A percentile compares a stretch with the other conserved stretches of the same genome.
Evolutionary conservation across 2,329 filamentous ascomycete species (phyloP).

Genomic region (Escovopsis sp.): DNA sequence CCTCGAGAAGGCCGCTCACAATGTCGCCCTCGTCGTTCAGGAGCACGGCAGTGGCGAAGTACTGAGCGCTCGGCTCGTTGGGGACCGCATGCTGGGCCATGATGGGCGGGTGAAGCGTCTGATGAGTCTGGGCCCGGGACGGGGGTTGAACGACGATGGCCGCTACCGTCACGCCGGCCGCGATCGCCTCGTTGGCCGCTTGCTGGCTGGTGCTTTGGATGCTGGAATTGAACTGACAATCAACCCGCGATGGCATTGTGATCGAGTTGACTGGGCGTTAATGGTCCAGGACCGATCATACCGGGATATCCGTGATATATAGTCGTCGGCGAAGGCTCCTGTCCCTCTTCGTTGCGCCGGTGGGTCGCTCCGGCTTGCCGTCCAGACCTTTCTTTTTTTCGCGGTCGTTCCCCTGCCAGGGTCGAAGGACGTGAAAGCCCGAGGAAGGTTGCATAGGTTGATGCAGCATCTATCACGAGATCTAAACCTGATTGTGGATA

Average conservation of each 20-base stretch:
- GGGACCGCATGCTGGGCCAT: conserved; percentile 8
- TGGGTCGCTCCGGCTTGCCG: background rate
- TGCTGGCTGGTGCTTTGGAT: background rate
- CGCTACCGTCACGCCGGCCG: conserved; percentile 2
- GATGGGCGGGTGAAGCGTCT: conserved; percentile 11
- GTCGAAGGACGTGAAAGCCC: background rate
- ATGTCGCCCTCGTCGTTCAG: conserved; percentile 8
- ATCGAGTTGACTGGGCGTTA: conserved; percentile 2
- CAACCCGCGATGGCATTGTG: background rate
- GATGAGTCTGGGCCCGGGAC: conserved; percentile 5
- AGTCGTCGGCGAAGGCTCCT: background rate
- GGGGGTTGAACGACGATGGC: conserved; percentile 14
- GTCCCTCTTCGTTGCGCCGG: background rate
- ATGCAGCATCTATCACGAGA: background rate
- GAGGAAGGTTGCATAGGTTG: background rate
- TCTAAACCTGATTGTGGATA: background rate
- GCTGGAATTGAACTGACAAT: background rate
- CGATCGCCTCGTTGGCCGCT: background rate
- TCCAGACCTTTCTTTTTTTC: background rate
- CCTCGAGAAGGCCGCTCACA: conserved; percentile 9
- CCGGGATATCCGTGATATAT: background rate
- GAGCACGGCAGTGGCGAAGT: conserved; percentile 15
- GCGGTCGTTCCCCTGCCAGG: background rate
- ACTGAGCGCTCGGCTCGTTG: conserved; percentile 6
- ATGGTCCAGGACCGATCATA: conserved; percentile 1